These are phyloP conservation scores for Talaromyces albobiverticillius DNA, from an alignment of 2,329 filamentous ascomycete genomes.

Conservation along the genomic window DNA sequence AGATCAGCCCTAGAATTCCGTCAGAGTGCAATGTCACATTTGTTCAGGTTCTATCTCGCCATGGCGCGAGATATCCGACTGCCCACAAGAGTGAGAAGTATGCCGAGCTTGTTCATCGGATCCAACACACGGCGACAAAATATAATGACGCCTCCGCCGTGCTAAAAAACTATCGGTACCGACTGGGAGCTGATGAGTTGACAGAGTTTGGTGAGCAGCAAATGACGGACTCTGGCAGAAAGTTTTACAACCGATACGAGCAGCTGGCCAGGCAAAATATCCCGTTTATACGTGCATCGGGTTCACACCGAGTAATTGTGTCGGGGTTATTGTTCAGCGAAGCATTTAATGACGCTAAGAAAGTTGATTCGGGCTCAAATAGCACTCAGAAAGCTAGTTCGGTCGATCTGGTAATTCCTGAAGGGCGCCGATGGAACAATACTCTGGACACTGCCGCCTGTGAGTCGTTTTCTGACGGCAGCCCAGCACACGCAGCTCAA, in stretches of 20 bases:
- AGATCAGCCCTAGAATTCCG: slow-evolving; percentile 61
- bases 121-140: slow-evolving; percentile 56
- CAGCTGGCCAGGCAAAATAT: slow-evolving; percentile 55
- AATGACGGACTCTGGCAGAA: slow-evolving; percentile 70
- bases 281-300: slow-evolving; percentile 71
- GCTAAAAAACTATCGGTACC: slow-evolving; percentile 68
- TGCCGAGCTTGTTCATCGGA: slow-evolving; percentile 59
- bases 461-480: slow-evolving; percentile 63
- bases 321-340: slow-evolving; percentile 73
- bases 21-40: slow-evolving; percentile 72
- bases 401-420: slow-evolving; percentile 67
- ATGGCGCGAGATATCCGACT: slow-evolving; percentile 82
- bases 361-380: slow-evolving; percentile 36
- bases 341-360: slow-evolving; percentile 64
- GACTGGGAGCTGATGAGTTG: slow-evolving; percentile 66
- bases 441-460: slow-evolving; percentile 75
- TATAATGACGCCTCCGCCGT: slow-evolving; percentile 67
- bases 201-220: slow-evolving; percentile 66
- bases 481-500: slow-evolving; percentile 45
- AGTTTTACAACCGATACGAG: slow-evolving; percentile 73
- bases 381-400: slow-evolving; percentile 49
- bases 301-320: slow-evolving; percentile 67
- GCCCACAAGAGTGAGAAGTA: slow-evolving; percentile 64
- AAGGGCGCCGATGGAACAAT: slow-evolving; percentile 69
- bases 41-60: slow-evolving; percentile 76